These are phyloP conservation scores for Curvularia sp. DNA, from an alignment of 2,329 filamentous ascomycete species.

Conservation along the genomic window DNA sequence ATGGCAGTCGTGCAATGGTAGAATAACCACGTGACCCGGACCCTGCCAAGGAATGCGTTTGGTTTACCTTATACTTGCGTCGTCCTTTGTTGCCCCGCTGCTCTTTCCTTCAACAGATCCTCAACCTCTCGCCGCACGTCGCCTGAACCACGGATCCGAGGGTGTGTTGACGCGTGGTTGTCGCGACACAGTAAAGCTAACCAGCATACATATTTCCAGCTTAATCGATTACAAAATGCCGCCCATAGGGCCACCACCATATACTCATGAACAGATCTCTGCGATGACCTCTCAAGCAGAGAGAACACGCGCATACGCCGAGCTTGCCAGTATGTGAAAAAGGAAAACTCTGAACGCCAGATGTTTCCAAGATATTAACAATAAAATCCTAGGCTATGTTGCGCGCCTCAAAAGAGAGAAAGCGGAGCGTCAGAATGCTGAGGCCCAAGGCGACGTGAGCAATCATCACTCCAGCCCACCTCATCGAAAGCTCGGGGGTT, in stretches of 20 bases:
- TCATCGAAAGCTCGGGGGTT: constrained; percentile 20
- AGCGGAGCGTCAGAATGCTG: constrained; percentile 19
- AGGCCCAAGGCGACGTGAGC: constrained; percentile 15
- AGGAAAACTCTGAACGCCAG: background rate
- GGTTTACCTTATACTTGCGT: background rate
- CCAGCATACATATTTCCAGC: background rate
- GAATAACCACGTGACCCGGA: constrained; percentile 11
- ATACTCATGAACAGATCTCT: constrained; percentile 34
- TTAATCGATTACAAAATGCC: constrained; percentile 24
- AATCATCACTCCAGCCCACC: background rate
- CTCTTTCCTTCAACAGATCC: background rate
- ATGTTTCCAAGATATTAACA: constrained; percentile 20
- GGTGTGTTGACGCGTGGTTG: background rate
- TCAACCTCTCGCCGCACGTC: background rate
- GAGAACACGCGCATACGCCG: constrained; percentile 31
- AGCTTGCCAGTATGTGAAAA: constrained; percentile 33
- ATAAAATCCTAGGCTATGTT: constrained; percentile 25
- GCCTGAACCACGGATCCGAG: background rate
- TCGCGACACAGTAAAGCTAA: constrained; percentile 9
- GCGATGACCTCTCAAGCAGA: constrained; percentile 32
- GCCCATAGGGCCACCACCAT: constrained; percentile 35
- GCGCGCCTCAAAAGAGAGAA: constrained; percentile 32
- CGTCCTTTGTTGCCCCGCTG: constrained; percentile 23
- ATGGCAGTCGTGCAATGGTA: too few species aligned
- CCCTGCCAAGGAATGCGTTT: constrained; percentile 13